Evolutionary conservation across 305 asterid species (phyloP).

Genomic region (Fraxinus albicans): DNA sequence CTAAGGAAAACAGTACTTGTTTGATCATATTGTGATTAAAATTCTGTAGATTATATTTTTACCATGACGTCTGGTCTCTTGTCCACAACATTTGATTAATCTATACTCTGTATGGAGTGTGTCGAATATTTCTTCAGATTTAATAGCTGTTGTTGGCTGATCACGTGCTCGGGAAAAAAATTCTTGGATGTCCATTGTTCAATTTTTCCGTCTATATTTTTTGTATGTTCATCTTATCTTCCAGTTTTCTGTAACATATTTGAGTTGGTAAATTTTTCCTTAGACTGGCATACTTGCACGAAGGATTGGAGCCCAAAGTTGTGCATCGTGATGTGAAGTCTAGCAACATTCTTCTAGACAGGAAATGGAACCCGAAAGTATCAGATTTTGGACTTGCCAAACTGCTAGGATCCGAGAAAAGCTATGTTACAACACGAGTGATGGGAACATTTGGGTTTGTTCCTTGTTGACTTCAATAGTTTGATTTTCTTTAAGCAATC

Average conservation of each 20-base stretch:
- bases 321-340: slow-evolving; percentile 98
- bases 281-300: slow-evolving; percentile 94
- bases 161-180: background rate
- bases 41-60: background rate
- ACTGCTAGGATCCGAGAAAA: slow-evolving; percentile 79
- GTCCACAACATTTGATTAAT: background rate
- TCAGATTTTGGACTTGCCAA: slow-evolving; percentile 98
- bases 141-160: background rate
- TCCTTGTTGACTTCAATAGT: slow-evolving; percentile 19
- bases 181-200: background rate
- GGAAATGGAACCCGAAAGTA: slow-evolving; percentile 82
- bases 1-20: background rate
- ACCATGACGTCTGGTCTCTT: background rate
- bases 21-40: background rate
- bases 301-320: slow-evolving; percentile 96
- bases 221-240: background rate
- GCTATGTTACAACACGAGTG: slow-evolving; percentile 91
- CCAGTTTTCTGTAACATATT: background rate
- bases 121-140: background rate
- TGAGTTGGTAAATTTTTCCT: slow-evolving; percentile 17
- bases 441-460: slow-evolving; percentile 99
- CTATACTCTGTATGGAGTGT: background rate
- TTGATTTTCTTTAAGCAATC: background rate
- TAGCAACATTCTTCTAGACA: slow-evolving; percentile 88
- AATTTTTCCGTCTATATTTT: background rate